Evolutionary conservation across 1,284 basidiomycete species (phyloP).

Genomic region (Ceraceosorus guamensis): DNA sequence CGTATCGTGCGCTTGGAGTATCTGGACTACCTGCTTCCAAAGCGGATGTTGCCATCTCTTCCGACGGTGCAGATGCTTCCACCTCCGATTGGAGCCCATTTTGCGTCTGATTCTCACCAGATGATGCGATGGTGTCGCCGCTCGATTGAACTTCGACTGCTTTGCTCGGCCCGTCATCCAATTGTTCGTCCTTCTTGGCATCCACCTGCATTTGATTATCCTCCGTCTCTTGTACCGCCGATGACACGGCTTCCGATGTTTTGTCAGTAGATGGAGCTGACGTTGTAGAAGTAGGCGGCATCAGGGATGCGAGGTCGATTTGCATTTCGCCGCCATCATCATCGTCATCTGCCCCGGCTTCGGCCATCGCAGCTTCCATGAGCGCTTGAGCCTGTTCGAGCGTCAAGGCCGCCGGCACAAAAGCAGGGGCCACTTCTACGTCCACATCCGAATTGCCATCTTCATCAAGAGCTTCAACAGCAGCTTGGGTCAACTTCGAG

Average conservation of each 20-base stretch:
- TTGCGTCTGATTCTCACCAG: neutral
- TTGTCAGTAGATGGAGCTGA: neutral
- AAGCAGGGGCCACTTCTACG: neutral
- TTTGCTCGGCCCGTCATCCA: neutral
- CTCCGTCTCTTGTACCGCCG: neutral
- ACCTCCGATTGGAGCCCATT: neutral
- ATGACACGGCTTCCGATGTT: neutral
- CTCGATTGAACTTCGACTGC: neutral
- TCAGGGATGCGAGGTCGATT: neutral
- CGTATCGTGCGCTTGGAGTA: too few species aligned
- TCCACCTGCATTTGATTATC: too few species aligned
- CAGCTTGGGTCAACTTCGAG: neutral
- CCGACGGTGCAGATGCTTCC: neutral
- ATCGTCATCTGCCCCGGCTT: constrained; percentile 5
- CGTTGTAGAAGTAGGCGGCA: too few species aligned
- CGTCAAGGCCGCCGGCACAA: constrained; percentile 2
- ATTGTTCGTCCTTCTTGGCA: too few species aligned
- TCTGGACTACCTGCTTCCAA: too few species aligned
- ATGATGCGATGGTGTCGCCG: neutral
- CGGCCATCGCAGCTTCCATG: constrained; percentile 8
- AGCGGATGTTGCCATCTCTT: neutral
- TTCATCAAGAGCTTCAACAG: neutral
- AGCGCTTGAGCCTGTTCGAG: constrained; percentile 11
- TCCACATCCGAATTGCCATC: constrained; percentile 6
- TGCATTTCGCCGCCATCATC: neutral